phyloP scores from a whole-genome alignment of 768 basidiomycete species.

The Dacryopinax primogenitus region DNA sequence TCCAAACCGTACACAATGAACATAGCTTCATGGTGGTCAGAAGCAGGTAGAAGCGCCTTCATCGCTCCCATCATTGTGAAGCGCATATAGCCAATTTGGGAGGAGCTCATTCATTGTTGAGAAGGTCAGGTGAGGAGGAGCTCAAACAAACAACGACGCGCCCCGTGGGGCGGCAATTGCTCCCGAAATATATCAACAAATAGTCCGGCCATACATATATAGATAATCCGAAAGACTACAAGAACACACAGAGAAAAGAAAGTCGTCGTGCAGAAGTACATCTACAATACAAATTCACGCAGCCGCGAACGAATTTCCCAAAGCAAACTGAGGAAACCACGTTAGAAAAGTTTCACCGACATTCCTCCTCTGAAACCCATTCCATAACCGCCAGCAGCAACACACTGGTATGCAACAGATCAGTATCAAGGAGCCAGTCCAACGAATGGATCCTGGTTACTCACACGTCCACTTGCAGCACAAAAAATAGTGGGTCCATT shows the following conservation, averaged over 20 bases:
- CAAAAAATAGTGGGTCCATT: not conserved
- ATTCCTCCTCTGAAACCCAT: not conserved
- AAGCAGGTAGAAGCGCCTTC: not conserved
- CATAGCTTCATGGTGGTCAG: not conserved
- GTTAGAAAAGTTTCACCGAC: not conserved
- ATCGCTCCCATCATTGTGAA: not conserved
- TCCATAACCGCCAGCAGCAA: not conserved
- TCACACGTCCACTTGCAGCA: not conserved
- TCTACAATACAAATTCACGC: too few species aligned
- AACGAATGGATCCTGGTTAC: not conserved
- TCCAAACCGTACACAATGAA: not conserved
- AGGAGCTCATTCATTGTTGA: not conserved
- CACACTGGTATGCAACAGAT: not conserved
- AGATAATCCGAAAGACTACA: too few species aligned
- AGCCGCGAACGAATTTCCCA: too few species aligned
- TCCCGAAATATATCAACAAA: not conserved
- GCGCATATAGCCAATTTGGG: not conserved
- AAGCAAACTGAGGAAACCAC: not conserved
- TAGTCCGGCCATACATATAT: not conserved
- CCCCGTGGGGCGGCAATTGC: not conserved
- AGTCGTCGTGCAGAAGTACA: too few species aligned
- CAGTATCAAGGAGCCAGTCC: not conserved
- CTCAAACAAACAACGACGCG: not conserved
- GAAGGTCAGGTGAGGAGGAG: constrained; percentile 1
- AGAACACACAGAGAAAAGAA: too few species aligned